Evolutionary conservation across 2,329 filamentous ascomycete genomes (phyloP).

Genomic region (Talaromyces atroroseus): DNA sequence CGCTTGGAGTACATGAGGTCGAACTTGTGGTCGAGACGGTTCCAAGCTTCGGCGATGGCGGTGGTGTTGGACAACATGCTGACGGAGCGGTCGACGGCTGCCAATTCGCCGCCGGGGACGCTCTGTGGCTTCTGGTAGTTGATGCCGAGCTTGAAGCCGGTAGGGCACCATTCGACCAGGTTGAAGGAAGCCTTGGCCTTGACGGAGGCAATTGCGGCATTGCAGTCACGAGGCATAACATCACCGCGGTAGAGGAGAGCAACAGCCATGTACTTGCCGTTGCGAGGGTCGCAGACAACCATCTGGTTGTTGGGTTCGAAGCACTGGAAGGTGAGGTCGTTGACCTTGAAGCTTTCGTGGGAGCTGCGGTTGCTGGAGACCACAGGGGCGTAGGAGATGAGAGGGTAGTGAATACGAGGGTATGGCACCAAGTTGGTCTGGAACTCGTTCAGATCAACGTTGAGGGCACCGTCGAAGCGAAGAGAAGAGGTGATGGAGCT

Average conservation of each 20-base stretch:
- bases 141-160: conserved; percentile 65
- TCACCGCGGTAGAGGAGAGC: conserved; percentile 63
- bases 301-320: conserved; percentile 66
- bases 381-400: conserved; percentile 61
- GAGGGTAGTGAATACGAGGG: conserved; percentile 62
- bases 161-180: conserved; percentile 64
- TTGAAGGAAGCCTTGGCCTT: conserved; percentile 62
- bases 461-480: conserved; percentile 61
- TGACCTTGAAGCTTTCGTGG: conserved; percentile 83
- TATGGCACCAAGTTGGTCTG: conserved; percentile 65
- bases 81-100: conserved; percentile 50
- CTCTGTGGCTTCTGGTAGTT: conserved; percentile 57
- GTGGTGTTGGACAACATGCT: conserved; percentile 65
- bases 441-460: conserved; percentile 64
- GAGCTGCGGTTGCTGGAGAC: conserved; percentile 66
- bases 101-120: conserved; percentile 50
- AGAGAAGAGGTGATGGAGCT: conserved; percentile 62
- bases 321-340: conserved; percentile 64
- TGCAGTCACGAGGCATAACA: conserved; percentile 59
- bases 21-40: conserved; percentile 61
- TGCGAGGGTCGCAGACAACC: conserved; percentile 62
- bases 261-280: conserved; percentile 66
- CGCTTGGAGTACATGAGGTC: conserved; percentile 66
- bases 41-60: conserved; percentile 62
- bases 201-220: conserved; percentile 53